Base-by-base conservation (phyloP, 139 green algal genomes). In the Helicosporidium sp. region DNA sequence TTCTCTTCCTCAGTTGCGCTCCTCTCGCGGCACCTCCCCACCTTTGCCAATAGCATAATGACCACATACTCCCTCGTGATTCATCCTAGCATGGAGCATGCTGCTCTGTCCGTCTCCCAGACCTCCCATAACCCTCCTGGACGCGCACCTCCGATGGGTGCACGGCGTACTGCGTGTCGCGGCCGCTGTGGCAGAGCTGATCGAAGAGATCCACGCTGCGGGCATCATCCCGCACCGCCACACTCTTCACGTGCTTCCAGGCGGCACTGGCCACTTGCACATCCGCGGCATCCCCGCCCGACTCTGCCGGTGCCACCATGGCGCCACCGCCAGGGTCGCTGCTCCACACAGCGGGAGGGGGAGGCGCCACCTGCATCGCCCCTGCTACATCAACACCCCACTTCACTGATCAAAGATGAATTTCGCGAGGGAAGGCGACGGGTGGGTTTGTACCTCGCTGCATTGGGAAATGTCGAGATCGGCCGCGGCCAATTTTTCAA, bases 161-260 rank as follows among this genome's bases (percentile, higher is more conserved):
- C 25, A 74, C 64, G 22, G 74, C 69, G 56, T 85, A 87, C 19
- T 77, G 77, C 17, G 79, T 77, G 49, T 87, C 76, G 7, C 73
- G 57, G 7, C 66, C 62, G 3, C 56, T 63, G 25, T 66, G 61
- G 0, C 46, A 48, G 15, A 87, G 49, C 26, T 82, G 54, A 43
- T 85, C 78, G 49, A 70, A 59, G 13, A 87, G 49, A 48, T 87
- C 78, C 15, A 47, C 46, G 6, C 59, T 43, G 25, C 67, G 58
- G 27, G 43, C 51, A 18, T 65, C 68, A 7, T 74, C 47, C 16
- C 41, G 15, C 7, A 58, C 47, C 16, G 43, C 33, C 6, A 82
- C 67, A 15, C 28, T 40, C 26, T 65, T 66, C 3, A 75, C 46
- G 40, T 82, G 67, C 17, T 67, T 67, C 62, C 69, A 84, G 17